Evolutionary conservation across 2,329 filamentous ascomycete species (phyloP).

Genomic region (Seiridium cupressi): DNA sequence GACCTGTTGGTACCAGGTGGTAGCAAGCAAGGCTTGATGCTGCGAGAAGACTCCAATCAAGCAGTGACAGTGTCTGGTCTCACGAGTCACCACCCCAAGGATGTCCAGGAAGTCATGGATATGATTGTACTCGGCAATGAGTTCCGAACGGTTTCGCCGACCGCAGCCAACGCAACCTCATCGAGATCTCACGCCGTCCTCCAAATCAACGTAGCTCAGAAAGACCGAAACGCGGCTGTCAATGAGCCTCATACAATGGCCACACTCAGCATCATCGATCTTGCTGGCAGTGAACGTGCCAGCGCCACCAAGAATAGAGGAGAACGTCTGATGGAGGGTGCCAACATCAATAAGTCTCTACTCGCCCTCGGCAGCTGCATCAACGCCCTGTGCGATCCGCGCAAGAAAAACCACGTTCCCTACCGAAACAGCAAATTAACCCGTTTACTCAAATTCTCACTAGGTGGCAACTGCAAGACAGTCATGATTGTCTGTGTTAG

Average conservation of each 20-base stretch:
- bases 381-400: constrained; percentile 92
- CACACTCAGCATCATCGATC: constrained; percentile 95
- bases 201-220: constrained; percentile 93
- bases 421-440: constrained; percentile 98
- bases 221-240: constrained; percentile 87
- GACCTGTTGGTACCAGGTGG: constrained; percentile 86
- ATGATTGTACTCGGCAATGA: constrained; percentile 97
- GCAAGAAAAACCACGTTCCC: constrained; percentile 89
- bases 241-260: constrained; percentile 98
- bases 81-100: constrained; percentile 85
- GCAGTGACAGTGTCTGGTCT: constrained; percentile 87
- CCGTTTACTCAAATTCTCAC: constrained; percentile 89
- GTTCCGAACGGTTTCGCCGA: constrained; percentile 92
- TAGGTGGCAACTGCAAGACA: constrained; percentile 97
- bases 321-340: constrained; percentile 85
- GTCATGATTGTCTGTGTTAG: constrained; percentile 99
- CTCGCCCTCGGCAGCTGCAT: constrained; percentile 95
- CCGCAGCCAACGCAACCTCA: constrained; percentile 94
- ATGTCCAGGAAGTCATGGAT: constrained; percentile 97
- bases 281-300: constrained; percentile 92
- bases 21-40: constrained; percentile 80
- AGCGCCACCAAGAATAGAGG: constrained; percentile 96
- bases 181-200: constrained; percentile 96
- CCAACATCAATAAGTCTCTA: constrained; percentile 99
- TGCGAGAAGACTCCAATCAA: constrained; percentile 92